Evolutionary conservation across 2,329 filamentous ascomycete genomes (phyloP).

Genomic region (Pyrenophora graminea): DNA sequence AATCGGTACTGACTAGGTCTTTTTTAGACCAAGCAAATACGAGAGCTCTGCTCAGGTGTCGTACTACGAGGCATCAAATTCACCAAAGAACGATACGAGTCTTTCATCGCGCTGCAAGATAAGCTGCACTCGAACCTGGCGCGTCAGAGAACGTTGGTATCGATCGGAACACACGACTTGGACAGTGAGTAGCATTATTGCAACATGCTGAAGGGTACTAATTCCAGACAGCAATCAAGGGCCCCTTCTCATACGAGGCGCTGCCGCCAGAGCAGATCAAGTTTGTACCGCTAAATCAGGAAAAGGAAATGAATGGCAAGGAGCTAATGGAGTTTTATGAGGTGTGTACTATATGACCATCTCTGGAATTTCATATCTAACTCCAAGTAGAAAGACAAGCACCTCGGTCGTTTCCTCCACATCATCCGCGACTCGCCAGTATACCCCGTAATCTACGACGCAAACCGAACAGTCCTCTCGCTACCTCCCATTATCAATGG

Average conservation of each 20-base stretch:
- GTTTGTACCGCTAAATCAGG: constrained; percentile 90
- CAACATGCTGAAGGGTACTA: constrained; percentile 8
- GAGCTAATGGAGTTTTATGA: constrained; percentile 95
- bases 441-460: constrained; percentile 94
- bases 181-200: constrained; percentile 59
- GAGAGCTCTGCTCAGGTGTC: constrained; percentile 86
- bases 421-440: constrained; percentile 93
- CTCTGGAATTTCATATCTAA: constrained; percentile 10
- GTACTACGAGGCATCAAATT: constrained; percentile 91
- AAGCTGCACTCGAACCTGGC: constrained; percentile 97
- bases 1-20: neutral
- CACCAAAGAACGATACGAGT: constrained; percentile 88
- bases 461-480: constrained; percentile 84
- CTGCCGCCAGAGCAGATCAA: constrained; percentile 88
- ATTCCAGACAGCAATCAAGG: constrained; percentile 65
- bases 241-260: constrained; percentile 96
- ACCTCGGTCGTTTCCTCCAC: constrained; percentile 86
- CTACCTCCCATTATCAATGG: constrained; percentile 98
- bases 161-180: constrained; percentile 95
- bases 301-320: constrained; percentile 80
- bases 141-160: constrained; percentile 88
- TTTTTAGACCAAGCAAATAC: constrained; percentile 70
- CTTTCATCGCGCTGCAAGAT: constrained; percentile 96
- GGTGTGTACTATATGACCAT: constrained; percentile 40
- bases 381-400: constrained; percentile 73